Percentiles rank a stretch among this genome's conserved stretches.
phyloP scores from a whole-genome alignment of 768 basidiomycete species.

The Calocera cornea region DNA sequence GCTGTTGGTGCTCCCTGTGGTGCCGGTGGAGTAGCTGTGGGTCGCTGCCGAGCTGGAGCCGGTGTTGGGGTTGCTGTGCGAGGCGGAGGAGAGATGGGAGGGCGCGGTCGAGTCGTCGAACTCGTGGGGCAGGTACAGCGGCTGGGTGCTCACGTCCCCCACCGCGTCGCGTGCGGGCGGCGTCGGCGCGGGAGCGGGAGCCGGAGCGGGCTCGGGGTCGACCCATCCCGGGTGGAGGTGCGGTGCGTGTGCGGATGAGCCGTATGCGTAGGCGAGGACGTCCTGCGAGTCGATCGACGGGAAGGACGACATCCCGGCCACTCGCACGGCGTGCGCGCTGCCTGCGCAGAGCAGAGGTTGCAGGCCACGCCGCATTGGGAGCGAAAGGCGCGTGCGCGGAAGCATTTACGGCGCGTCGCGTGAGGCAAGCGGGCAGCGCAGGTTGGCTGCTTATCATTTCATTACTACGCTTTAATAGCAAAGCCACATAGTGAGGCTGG shows the following conservation, averaged over 20 bases:
- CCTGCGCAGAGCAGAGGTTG: neutral
- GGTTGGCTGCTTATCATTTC: too few species aligned
- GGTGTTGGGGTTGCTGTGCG: neutral
- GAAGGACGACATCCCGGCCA: neutral
- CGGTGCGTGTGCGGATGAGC: neutral
- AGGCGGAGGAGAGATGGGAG: neutral
- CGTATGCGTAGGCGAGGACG: neutral
- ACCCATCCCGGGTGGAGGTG: neutral
- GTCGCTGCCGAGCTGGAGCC: neutral
- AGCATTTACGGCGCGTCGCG: neutral
- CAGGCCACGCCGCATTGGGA: neutral
- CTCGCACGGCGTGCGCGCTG: neutral
- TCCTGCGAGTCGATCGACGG: neutral
- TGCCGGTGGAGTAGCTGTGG: neutral
- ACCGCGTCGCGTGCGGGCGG: neutral
- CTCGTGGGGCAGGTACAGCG: neutral
- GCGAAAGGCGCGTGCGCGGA: neutral
- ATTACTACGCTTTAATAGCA: too few species aligned
- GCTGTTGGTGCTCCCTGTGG: neutral
- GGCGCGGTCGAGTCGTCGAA: neutral
- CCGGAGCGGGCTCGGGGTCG: neutral
- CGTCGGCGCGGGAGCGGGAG: neutral
- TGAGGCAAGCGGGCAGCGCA: neutral
- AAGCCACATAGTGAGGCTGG: too few species aligned
- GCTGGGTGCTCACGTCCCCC: neutral